Evolutionary conservation across 176 grass and related monocot genomes (phyloP).

Genomic region (Eremochloa ophiuroides): DNA sequence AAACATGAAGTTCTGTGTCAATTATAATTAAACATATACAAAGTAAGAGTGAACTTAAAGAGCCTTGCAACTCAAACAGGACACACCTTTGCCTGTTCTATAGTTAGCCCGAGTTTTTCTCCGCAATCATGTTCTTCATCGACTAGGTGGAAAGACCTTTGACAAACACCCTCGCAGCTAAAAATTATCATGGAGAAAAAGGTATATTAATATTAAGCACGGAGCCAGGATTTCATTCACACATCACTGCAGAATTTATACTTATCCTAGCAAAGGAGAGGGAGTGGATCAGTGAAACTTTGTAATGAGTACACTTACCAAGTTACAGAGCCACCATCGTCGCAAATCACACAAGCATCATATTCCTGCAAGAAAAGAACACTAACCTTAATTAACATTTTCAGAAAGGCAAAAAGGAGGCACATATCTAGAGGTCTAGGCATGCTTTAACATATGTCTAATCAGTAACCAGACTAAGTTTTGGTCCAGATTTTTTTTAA

Average conservation of each 20-base stretch:
- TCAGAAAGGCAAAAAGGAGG: neutral
- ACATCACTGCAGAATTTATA: neutral
- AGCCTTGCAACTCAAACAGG: neutral
- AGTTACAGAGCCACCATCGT: neutral
- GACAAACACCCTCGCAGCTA: conserved; percentile 54
- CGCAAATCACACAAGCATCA: neutral
- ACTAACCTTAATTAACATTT: neutral
- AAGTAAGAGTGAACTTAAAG: neutral
- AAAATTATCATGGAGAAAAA: conserved; percentile 13
- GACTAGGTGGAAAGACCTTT: conserved; percentile 51
- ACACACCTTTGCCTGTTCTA: conserved; percentile 35
- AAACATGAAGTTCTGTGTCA: conserved; percentile 15
- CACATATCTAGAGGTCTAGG: neutral
- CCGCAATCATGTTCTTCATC: conserved; percentile 10
- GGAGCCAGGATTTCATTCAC: neutral
- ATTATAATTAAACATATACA: neutral
- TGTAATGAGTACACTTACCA: neutral
- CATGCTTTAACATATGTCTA: neutral
- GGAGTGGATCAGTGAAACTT: neutral
- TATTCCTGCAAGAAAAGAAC: neutral
- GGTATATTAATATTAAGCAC: neutral
- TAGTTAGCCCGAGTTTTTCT: conserved; percentile 32
- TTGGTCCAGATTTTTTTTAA: too few species aligned
- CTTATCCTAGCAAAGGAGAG: neutral
- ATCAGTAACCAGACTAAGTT: neutral